phyloP scores from a whole-genome alignment of 306 rosid genomes.

The Coriaria nepalensis region DNA sequence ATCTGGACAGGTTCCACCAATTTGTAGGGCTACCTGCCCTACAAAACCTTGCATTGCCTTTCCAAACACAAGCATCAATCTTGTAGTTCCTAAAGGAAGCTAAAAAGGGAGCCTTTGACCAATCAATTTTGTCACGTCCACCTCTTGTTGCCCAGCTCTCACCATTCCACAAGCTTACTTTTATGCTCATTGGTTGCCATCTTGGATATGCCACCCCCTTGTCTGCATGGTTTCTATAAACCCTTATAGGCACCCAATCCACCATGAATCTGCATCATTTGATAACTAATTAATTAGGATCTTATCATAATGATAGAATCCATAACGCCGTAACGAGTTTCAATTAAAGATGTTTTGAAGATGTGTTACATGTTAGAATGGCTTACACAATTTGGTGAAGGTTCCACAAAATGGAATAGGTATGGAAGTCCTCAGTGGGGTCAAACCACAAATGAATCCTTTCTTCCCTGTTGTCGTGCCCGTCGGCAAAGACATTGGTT shows the following conservation, averaged over 20 bases:
- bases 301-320: too few species aligned
- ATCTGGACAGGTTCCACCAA: conserved; percentile 69
- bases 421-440: conserved; percentile 75
- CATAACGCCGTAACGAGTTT: too few species aligned
- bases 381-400: conserved; percentile 79
- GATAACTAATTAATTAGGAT: not conserved
- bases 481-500: conserved; percentile 69
- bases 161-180: conserved; percentile 69
- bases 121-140: conserved; percentile 70
- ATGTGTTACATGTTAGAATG: not conserved
- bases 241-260: conserved; percentile 73
- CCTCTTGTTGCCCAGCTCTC: conserved; percentile 90
- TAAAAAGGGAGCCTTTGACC: conserved; percentile 71
- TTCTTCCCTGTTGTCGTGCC: conserved; percentile 65
- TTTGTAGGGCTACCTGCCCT: conserved; percentile 40
- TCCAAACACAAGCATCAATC: conserved; percentile 74
- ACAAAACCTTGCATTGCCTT: conserved; percentile 73
- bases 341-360: not conserved
- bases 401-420: conserved; percentile 82
- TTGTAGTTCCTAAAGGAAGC: conserved; percentile 54
- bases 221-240: conserved; percentile 76
- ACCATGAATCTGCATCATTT: conserved; percentile 50
- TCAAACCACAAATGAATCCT: conserved; percentile 91
- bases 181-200: conserved; percentile 83
- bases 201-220: conserved; percentile 72